phyloP scores from a whole-genome alignment of 2,329 filamentous ascomycete genomes.

The Alternaria viburni region DNA sequence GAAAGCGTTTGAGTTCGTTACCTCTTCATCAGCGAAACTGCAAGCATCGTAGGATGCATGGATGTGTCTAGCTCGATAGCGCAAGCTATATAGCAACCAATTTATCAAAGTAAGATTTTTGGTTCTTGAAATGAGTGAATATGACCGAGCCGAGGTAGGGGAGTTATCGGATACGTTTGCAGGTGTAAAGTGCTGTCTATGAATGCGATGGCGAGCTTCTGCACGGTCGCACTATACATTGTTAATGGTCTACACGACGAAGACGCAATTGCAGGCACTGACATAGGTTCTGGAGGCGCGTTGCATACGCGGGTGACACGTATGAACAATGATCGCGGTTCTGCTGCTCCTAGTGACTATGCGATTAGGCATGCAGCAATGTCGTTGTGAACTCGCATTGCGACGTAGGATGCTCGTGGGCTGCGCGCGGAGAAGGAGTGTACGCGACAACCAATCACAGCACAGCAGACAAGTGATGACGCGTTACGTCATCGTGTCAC shows the following conservation, averaged over 20 bases:
- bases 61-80: neutral
- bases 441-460: neutral
- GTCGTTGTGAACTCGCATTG: rapidly evolving
- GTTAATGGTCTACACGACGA: neutral
- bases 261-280: too few relatives aligned
- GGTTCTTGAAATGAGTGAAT: rapidly evolving
- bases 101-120: neutral
- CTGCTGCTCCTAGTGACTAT: neutral
- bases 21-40: neutral
- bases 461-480: neutral
- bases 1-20: neutral
- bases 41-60: neutral
- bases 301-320: neutral
- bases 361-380: neutral
- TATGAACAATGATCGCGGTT: neutral
- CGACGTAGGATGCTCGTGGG: neutral
- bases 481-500: neutral
- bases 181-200: neutral
- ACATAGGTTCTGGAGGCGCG: too few relatives aligned
- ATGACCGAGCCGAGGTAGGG: neutral
- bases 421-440: neutral
- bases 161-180: neutral
- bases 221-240: neutral
- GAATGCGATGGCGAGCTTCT: neutral
- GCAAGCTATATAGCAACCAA: neutral